Percentiles rank a stretch among this genome's conserved stretches.
phyloP scores from a whole-genome alignment of 805 yeast species.

The Jamesozyma piceae region DNA sequence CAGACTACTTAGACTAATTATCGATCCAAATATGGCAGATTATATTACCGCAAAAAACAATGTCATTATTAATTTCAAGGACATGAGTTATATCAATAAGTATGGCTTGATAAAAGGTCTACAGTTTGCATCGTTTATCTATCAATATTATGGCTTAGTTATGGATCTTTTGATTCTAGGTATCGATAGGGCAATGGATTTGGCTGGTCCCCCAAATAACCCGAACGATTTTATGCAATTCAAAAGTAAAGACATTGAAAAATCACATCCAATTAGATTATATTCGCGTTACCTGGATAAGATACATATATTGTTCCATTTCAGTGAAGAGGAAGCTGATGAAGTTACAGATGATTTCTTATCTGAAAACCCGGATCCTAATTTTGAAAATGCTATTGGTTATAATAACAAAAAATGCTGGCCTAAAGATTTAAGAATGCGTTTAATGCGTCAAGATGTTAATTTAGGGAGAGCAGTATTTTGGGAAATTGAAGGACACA shows the following conservation, averaged over 20 bases:
- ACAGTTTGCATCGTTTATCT: constrained; percentile 81
- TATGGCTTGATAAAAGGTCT: constrained; percentile 82
- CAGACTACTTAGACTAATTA: constrained; percentile 65
- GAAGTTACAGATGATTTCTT: constrained; percentile 68
- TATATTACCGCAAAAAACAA: constrained; percentile 89
- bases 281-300: constrained; percentile 80
- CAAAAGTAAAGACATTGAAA: constrained; percentile 47
- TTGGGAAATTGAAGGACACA: constrained; percentile 77
- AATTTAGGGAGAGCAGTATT: constrained; percentile 84
- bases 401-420: constrained; percentile 86
- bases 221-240: constrained; percentile 80
- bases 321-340: constrained; percentile 61
- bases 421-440: constrained; percentile 91
- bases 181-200: constrained; percentile 71
- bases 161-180: constrained; percentile 79
- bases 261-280: constrained; percentile 62
- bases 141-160: constrained; percentile 82
- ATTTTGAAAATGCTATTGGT: constrained; percentile 75
- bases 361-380: constrained; percentile 85
- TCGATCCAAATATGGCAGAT: constrained; percentile 89
- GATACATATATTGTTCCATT: constrained; percentile 69
- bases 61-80: constrained; percentile 72
- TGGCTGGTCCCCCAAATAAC: constrained; percentile 66
- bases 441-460: constrained; percentile 82
- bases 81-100: constrained; percentile 88